A percentile compares a stretch with the other conserved stretches of the same genome.
Evolutionary conservation across 305 asterid species (phyloP).

Genomic region (Andrographis paniculata): DNA sequence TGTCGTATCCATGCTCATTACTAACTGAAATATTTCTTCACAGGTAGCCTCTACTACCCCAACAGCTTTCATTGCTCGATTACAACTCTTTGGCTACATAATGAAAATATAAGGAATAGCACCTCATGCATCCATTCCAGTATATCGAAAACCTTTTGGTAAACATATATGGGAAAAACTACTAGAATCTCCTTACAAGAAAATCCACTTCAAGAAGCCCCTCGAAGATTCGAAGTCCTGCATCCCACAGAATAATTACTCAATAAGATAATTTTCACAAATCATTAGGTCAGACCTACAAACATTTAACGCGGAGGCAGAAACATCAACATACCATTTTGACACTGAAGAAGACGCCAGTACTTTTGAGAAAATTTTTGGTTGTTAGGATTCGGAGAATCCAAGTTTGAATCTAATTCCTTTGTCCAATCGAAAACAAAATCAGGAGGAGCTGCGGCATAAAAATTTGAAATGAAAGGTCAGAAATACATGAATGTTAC

Average conservation of each 20-base stretch:
- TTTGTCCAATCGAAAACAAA: constrained; percentile 87
- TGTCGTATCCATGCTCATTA: constrained; percentile 95
- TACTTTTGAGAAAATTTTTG: constrained; percentile 74
- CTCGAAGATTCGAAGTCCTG: constrained; percentile 91
- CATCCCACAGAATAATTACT: background rate
- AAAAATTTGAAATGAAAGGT: constrained; percentile 19
- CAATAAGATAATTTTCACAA: background rate
- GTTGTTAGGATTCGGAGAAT: constrained; percentile 35
- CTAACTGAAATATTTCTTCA: constrained; percentile 87
- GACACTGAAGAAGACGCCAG: constrained; percentile 99
- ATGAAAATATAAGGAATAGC: constrained; percentile 13
- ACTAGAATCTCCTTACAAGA: constrained; percentile 48
- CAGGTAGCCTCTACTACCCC: constrained; percentile 96
- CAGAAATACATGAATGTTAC: background rate
- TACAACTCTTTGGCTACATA: constrained; percentile 93
- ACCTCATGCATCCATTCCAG: constrained; percentile 15
- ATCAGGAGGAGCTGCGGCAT: constrained; percentile 72
- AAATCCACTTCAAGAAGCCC: constrained; percentile 88
- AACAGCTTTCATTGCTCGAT: constrained; percentile 98
- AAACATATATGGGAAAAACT: background rate
- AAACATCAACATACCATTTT: constrained; percentile 53
- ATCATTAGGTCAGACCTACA: constrained; percentile 25
- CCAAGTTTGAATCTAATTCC: constrained; percentile 53
- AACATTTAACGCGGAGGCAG: constrained; percentile 3
- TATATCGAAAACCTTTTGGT: constrained; percentile 15